Conservation (phyloP, 108 stramenopile genomes). For the Skeletonema marinoi region DNA sequence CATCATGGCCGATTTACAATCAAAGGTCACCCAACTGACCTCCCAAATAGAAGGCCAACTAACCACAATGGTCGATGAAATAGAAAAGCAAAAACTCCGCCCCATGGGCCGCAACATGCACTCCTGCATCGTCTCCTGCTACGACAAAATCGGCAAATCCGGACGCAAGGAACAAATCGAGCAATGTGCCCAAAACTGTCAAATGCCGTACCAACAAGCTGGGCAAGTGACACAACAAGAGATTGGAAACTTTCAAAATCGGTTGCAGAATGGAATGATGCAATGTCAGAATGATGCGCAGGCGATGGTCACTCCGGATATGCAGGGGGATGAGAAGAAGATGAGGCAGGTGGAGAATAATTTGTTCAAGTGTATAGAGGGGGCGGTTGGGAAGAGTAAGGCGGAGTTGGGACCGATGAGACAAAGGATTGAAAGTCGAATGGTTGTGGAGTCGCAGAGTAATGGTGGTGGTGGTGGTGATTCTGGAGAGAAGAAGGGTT, state of each 20-base stretch:
- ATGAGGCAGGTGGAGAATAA: slow-evolving; percentile 73
- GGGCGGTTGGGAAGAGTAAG: slow-evolving; percentile 73
- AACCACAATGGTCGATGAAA: slow-evolving; percentile 58
- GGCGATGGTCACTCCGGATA: slow-evolving; percentile 73
- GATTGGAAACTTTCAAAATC: slow-evolving; percentile 80
- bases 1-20: slow-evolving; percentile 64
- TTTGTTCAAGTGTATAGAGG: slow-evolving; percentile 68
- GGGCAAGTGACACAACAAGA: slow-evolving; percentile 74
- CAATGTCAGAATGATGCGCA: slow-evolving; percentile 87
- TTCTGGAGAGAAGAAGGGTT: background rate
- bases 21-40: slow-evolving; percentile 71
- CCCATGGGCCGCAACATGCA: slow-evolving; percentile 71
- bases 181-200: slow-evolving; percentile 73
- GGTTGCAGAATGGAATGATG: slow-evolving; percentile 79
- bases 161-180: slow-evolving; percentile 72
- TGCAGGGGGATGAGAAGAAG: slow-evolving; percentile 66
- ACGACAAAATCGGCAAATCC: slow-evolving; percentile 74
- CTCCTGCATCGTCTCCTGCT: slow-evolving; percentile 62
- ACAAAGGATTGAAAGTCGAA: slow-evolving; percentile 56
- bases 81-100: slow-evolving; percentile 62
- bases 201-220: slow-evolving; percentile 76
- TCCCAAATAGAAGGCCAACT: slow-evolving; percentile 75
- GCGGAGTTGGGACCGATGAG: slow-evolving; percentile 80
- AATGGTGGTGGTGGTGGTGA: background rate
- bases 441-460: slow-evolving; percentile 13